These are phyloP conservation scores for Parietaria judaica DNA, from an alignment of 306 rosid genomes.

Conservation along the genomic window DNA sequence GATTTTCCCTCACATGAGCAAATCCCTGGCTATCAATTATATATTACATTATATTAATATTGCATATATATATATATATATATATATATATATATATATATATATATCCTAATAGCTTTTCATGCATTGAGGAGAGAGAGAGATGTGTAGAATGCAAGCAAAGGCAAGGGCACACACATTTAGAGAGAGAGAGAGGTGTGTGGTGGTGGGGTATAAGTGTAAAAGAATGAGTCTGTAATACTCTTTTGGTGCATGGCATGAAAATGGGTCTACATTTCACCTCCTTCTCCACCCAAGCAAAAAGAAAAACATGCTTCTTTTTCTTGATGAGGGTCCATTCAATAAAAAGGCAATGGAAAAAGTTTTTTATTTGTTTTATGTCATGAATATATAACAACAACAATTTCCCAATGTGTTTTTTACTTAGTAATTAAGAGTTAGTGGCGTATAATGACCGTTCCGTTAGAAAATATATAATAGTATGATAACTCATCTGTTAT, in stretches of 20 bases:
- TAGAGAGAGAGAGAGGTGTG: conserved; percentile 32
- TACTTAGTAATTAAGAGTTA: too few relatives aligned
- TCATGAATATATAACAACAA: too few relatives aligned
- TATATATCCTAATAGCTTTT: conserved; percentile 10
- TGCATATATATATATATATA: background rate
- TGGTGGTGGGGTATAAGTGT: conserved; percentile 34
- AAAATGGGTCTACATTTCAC: conserved; percentile 31
- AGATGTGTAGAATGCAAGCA: conserved; percentile 86
- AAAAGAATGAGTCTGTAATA: conserved; percentile 32
- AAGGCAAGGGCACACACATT: conserved; percentile 81
- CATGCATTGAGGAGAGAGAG: conserved; percentile 39
- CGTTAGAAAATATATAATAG: too few relatives aligned
- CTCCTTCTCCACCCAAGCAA: conserved; percentile 26
- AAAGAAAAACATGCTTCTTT: conserved; percentile 20
- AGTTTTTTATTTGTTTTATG: conserved; percentile 23
- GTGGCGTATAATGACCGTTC: too few relatives aligned
- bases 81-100: too few relatives aligned
- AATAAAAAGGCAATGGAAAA: background rate
- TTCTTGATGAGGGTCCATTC: conserved; percentile 32
- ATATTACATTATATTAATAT: conserved; percentile 11
- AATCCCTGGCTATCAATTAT: conserved; percentile 27
- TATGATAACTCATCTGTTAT: too few relatives aligned
- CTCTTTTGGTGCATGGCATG: conserved; percentile 68
- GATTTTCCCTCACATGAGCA: conserved; percentile 61
- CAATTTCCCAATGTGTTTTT: too few relatives aligned